Percentiles rank a stretch among this genome's conserved stretches.
Conservation (phyloP, 202 grass and related monocot genomes). For the Dendrocalamus latiflorus region DNA sequence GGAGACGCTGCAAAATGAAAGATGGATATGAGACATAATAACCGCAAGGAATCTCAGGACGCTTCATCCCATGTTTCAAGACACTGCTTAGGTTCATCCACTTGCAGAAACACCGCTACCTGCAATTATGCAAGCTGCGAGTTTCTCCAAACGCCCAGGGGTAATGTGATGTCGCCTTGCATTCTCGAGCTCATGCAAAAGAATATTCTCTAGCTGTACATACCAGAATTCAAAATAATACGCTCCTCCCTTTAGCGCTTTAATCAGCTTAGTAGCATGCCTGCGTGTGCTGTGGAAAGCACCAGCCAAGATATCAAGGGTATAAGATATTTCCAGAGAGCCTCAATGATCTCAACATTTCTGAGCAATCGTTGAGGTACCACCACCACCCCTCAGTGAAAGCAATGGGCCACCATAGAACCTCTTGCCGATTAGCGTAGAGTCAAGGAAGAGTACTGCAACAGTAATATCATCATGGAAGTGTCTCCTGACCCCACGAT, state of each 20-base stretch:
- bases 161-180: background rate
- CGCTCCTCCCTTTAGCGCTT: slow-evolving; percentile 1
- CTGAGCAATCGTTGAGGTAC: background rate
- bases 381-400: slow-evolving; percentile 37
- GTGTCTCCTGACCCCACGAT: slow-evolving; percentile 47
- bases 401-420: slow-evolving; percentile 34
- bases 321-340: background rate
- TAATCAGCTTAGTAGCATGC: background rate
- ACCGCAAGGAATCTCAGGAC: background rate
- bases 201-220: background rate
- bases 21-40: background rate
- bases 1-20: background rate
- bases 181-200: no score
- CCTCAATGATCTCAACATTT: background rate
- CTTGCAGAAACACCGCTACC: background rate
- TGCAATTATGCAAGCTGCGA: slow-evolving; percentile 7
- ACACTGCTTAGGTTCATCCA: background rate
- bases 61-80: background rate
- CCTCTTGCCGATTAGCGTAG: slow-evolving; percentile 24
- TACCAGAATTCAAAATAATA: slow-evolving; percentile 26
- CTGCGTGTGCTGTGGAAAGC: background rate
- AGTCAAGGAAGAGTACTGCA: slow-evolving; percentile 42
- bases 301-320: slow-evolving; percentile 8
- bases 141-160: background rate
- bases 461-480: slow-evolving; percentile 64